Percentiles rank a stretch among this genome's conserved stretches.
Evolutionary conservation across 1,284 basidiomycete species (phyloP).

Genomic region (Pseudozyma pruni): DNA sequence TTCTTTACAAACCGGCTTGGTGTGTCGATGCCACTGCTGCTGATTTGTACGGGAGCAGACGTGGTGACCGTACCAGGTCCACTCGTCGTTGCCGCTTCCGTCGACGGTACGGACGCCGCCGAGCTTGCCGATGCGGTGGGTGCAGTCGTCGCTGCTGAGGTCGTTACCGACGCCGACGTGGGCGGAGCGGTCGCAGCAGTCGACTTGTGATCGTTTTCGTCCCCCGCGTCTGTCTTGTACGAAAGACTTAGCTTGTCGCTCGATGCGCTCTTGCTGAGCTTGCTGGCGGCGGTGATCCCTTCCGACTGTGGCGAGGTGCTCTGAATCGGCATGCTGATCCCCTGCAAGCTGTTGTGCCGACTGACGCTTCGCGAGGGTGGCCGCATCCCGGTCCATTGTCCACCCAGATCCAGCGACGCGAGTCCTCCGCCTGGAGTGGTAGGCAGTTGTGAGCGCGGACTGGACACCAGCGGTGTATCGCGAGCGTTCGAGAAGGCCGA

Average conservation of each 20-base stretch:
- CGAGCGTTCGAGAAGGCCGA: constrained; percentile 66
- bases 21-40: constrained; percentile 40
- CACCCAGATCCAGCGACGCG: constrained; percentile 39
- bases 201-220: constrained; percentile 8
- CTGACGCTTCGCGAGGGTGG: constrained; percentile 41
- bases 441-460: constrained; percentile 45
- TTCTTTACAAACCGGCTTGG: constrained; percentile 51
- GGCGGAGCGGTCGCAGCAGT: constrained; percentile 6
- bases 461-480: constrained; percentile 63
- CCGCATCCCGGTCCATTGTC: constrained; percentile 51
- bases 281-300: constrained; percentile 15
- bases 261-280: constrained; percentile 32
- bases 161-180: constrained; percentile 9
- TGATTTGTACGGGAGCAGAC: constrained; percentile 27
- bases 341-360: constrained; percentile 50
- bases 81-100: constrained; percentile 1
- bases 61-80: constrained; percentile 9
- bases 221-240: constrained; percentile 8
- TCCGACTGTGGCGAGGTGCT: constrained; percentile 45
- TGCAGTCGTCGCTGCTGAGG: constrained; percentile 9
- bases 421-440: constrained; percentile 34
- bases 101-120: constrained; percentile 8
- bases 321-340: constrained; percentile 24
- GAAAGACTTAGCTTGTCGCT: constrained; percentile 31
- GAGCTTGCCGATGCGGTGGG: constrained; percentile 7